Base-by-base conservation (phyloP, 805 yeast genomes). In the Monosporozyma aquatica region DNA sequence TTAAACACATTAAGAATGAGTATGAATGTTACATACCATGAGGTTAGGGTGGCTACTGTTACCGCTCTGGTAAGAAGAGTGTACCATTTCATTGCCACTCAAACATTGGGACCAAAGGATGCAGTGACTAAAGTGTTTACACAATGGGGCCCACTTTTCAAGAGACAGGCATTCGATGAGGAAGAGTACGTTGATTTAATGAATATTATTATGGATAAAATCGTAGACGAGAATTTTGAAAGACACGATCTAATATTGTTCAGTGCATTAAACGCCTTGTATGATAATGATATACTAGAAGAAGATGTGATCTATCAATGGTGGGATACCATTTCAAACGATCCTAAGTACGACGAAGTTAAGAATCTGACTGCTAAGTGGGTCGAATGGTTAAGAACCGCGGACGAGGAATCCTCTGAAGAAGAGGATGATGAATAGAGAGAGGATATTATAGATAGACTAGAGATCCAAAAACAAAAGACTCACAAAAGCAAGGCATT, bases 1-100 rank as follows among this genome's bases (percentile, higher is more conserved):
- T 74, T 92, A 54, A 90, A 90, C 60, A 92, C 98, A 0, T 71
- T 92, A 56, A 75, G 97, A 66, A 90, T 92, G 98, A 86, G 96
- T 55, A 83, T 89, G 92, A 87, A 92, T 60, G 98, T 87, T 14
- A 75, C 92, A 0, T 90, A 92, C 62, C 94, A 86, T 55, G 95
- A 89, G 57, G 97, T 92, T 11, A 76, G 97, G 58, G 64, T 68
- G 24, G 95, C 95, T 5, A 86, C 95, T 0, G 68, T 78, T 27
- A 70, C 71, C 29, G 92, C 97, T 0, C 68, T 92, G 55, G 54
- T 87, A 35, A 68, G 69, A 34, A 74, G 92, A 54, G 76, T 85
- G 10, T 70, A 76, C 40, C 86, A 86, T 51, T 81, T 83, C 53
- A 75, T 87, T 29, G 72, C 78, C 32, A 84, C 95, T 1, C 84